phyloP scores from a whole-genome alignment of 2,329 filamentous ascomycete species.

The Chlorencoelia australis region DNA sequence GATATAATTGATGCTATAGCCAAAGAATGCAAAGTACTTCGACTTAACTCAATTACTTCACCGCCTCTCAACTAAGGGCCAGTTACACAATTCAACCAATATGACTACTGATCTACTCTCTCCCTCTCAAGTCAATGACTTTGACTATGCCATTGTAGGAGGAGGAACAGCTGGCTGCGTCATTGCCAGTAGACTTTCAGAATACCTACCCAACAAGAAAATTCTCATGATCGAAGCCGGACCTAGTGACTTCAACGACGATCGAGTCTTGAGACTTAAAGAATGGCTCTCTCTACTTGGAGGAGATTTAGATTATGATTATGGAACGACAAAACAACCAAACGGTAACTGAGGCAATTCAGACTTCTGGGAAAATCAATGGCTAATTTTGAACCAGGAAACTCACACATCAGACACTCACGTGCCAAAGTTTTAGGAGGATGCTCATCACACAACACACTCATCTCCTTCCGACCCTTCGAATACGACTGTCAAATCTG shows the following conservation, averaged over 20 bases:
- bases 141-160: constrained; percentile 40
- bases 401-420: constrained; percentile 85
- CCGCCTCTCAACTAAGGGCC: background rate
- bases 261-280: constrained; percentile 75
- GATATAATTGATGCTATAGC: no score
- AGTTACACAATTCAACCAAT: constrained; percentile 1
- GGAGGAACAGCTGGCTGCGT: constrained; percentile 41
- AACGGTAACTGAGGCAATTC: constrained; percentile 60
- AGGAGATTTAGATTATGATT: constrained; percentile 85
- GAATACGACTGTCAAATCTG: constrained; percentile 80
- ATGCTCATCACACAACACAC: constrained; percentile 87
- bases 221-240: constrained; percentile 81
- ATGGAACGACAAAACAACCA: constrained; percentile 76
- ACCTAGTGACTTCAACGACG: constrained; percentile 80
- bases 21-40: no score
- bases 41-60: background rate
- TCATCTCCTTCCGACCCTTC: constrained; percentile 88
- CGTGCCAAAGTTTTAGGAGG: constrained; percentile 86
- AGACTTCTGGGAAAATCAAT: background rate
- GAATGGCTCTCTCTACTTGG: constrained; percentile 81
- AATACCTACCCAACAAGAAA: constrained; percentile 74
- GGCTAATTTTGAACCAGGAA: constrained; percentile 43
- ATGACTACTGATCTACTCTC: constrained; percentile 26
- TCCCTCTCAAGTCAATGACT: constrained; percentile 26
- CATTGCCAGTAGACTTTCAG: constrained; percentile 40